Base-by-base conservation (phyloP, 1,139 yeast species). In the Scheffersomyces cryptocercus region DNA sequence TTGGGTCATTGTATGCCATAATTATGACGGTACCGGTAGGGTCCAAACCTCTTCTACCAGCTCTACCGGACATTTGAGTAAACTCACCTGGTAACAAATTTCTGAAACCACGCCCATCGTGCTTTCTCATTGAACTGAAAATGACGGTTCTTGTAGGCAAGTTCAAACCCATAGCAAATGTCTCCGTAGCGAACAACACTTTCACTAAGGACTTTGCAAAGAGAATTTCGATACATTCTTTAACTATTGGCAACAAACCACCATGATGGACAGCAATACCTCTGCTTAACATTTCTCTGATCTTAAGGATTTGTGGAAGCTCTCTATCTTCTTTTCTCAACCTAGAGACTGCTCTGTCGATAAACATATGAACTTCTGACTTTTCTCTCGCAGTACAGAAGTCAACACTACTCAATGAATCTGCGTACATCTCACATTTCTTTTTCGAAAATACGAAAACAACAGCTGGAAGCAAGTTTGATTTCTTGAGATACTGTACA, bases 61-160 rank as follows among this genome's bases (percentile, higher is more conserved):
- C 99, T 67, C 99, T 81, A 42, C 99, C 99, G 0, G 98, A 91
- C 99, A 95, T 93, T 67, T 93, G 99, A 1, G 97, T 95, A 62
- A 91, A 93, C 62, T 93, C 99, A 37, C 99, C 99, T 0, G 99
- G 97, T 9, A 86, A 73, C 48, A 93, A 71, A 58, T 85, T 81
- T 62, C 99, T 79, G 65, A 88, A 84, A 0, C 79, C 79, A 38
- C 84, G 78, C 35, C 98, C 98, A 62, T 93, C 99, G 62, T 90
- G 96, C 58, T 93, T 93, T 55, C 95, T 73, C 39, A 85, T 72
- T 38, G 86, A 88, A 47, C 91, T 81, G 63, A 93, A 93, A 1
- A 93, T 93, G 36, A 93, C 99, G 0, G 99, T 93, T 65, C 95
- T 85, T 0, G 99, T 95, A 24, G 99, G 99, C 71, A 93, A 79